These are phyloP conservation scores for Linaria vulgaris DNA, from an alignment of 257 asterid species.

Conservation along the genomic window DNA sequence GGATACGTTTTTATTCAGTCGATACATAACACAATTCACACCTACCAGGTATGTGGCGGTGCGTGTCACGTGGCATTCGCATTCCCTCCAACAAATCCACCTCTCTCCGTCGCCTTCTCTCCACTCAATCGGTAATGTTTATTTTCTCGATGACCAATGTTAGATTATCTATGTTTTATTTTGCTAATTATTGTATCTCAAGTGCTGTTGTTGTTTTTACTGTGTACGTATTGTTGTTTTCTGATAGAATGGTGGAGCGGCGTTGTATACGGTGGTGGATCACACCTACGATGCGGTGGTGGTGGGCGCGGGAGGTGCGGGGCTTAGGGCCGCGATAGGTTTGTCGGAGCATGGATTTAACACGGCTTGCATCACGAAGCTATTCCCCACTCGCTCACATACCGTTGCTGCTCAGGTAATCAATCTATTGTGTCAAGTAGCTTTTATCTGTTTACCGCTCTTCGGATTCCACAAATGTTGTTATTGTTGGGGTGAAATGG, in stretches of 20 bases:
- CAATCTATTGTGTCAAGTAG: neutral
- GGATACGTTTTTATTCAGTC: neutral
- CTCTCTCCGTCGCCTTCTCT: conserved; percentile 61
- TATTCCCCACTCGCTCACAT: conserved; percentile 73
- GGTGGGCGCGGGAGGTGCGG: conserved; percentile 99
- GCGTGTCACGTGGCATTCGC: conserved; percentile 83
- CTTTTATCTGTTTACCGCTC: neutral
- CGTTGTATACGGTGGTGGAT: conserved; percentile 85
- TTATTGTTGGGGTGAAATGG: neutral
- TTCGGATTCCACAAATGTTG: neutral
- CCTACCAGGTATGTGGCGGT: conserved; percentile 77
- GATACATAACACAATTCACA: neutral
- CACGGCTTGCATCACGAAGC: neutral
- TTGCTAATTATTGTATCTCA: neutral
- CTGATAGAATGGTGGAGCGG: conserved; percentile 61
- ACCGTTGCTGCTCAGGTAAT: conserved; percentile 98
- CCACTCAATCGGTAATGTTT: conserved; percentile 56
- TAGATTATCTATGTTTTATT: neutral
- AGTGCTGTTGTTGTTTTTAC: neutral
- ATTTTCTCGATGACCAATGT: neutral
- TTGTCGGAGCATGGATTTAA: conserved; percentile 78
- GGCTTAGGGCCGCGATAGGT: conserved; percentile 97
- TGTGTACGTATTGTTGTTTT: neutral
- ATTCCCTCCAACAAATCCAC: conserved; percentile 49
- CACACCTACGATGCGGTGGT: conserved; percentile 99